Conservation (phyloP, 148 eudicot species). For the Selenicereus undatus region DNA sequence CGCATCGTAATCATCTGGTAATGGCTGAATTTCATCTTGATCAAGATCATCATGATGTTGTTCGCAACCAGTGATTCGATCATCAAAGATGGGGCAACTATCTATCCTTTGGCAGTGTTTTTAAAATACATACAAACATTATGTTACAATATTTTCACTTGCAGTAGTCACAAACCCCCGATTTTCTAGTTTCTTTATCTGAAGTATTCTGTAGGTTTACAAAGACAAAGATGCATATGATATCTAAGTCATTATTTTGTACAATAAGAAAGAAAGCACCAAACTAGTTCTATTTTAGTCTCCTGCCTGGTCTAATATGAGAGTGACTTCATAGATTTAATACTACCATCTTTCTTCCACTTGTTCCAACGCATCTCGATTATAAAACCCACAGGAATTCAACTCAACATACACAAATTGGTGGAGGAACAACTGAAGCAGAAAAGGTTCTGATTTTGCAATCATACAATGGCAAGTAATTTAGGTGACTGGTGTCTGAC, state of each 20-base stretch:
- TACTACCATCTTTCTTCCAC: background rate
- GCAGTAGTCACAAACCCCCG: background rate
- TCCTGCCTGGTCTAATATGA: background rate
- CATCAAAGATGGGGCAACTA: slow-evolving; percentile 42
- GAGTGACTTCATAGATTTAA: no score
- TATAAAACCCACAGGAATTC: no score
- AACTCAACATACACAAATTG: no score
- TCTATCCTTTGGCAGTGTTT: slow-evolving; percentile 45
- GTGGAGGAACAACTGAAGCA: no score
- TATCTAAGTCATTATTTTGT: background rate
- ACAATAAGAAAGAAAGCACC: background rate
- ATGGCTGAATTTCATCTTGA: slow-evolving; percentile 8
- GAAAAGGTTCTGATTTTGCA: no score
- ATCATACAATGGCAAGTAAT: no score
- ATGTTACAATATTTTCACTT: background rate
- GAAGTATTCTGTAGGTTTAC: no score
- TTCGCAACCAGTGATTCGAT: slow-evolving; percentile 11
- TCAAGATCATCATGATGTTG: background rate
- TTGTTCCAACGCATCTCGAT: no score
- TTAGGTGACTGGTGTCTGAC: no score
- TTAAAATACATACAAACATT: background rate
- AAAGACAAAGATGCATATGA: no score
- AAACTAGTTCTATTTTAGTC: background rate
- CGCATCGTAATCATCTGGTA: slow-evolving; percentile 3
- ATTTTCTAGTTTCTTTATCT: background rate